Base-by-base conservation (phyloP, 495 filamentous ascomycete species). In the Penicillium coffeae region DNA sequence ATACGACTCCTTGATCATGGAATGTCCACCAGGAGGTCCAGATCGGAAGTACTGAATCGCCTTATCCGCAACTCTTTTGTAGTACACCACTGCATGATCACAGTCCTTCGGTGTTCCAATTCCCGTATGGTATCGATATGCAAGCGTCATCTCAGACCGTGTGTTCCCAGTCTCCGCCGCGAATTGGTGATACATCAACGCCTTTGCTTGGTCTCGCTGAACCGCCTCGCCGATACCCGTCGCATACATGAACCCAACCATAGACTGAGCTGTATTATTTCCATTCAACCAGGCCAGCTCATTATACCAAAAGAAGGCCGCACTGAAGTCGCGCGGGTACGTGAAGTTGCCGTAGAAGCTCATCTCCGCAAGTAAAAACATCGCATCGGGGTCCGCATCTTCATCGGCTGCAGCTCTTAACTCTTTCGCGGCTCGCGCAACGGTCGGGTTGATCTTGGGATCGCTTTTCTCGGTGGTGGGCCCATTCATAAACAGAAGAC, bases 321-420 rank as follows among this genome's bases (percentile, higher is more conserved):
- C 78, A 40, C 74, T 75, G 66, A 96, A 91, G 63, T 96, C 83
- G 45, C 84, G 78, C 2, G 93, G 91, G 64, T 96, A 79, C 5
- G 89, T 84, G 68, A 81, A 97, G 66, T 96, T 96, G 65, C 93
- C 94, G 63, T 93, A 89, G 66, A 96, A 96, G 65, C 90, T 96
- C 83, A 97, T 86, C 67, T 97, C 88, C 25, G 88, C 94, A 14
- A 99, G 73, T 14, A 95, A 73, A 62, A 85, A 96, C 39, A 96
- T 84, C 19, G 94, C 94, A 66, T 97, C 93, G 2, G 88, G 74
- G 59, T 93, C 87, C 15, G 62, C 45, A 46, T 86, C 84, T 50
- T 85, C 71, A 20, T 81, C 69, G 21, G 88, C 88, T 18, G 94
- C 89, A 33, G 80, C 73, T 57, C 88, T 79, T 45, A 99, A 74